Evolutionary conservation across 2,329 filamentous ascomycete species (phyloP), one percentile per base, ranked within the genome.

Genomic region (Cladosporium cucumerinum): DNA sequence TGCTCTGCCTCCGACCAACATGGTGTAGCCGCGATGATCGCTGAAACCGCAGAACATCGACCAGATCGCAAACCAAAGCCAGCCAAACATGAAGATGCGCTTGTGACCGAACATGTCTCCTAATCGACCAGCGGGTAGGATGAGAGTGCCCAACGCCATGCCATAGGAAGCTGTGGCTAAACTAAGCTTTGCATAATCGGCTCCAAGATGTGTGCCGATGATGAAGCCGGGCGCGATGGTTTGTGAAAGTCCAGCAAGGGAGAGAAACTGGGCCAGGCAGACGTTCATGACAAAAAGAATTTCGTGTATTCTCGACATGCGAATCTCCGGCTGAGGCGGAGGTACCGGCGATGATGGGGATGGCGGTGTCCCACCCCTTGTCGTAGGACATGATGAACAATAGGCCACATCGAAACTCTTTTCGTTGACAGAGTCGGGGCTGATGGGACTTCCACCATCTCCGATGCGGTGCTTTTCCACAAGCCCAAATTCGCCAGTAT

Each of bases 101-200:
- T 79, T 80, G 73, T 80, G 76, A 8, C 79, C 79, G 51, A 80
- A 74, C n/a, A 79, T 74, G 60, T 81, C 79, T 25, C 79, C 79
- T 5, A 80, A 66, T 21, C 78, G 74, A 12, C 79, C 79, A 16
- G 77, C 76, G 30, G 80, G 77, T 30, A 81, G 74, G 63, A 81
- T 81, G 67, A 81, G 80, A 3, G 78, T 80, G 26, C 79, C 79
- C 12, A 80, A 76, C 0, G 79, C 79, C 32, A 81, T 69, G 46
- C 73, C 75, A 72, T 80, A 81, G 14, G 73, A 78, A 5, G 79
- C 78, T 46, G 79, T 76, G 61, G 80, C 73, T 78, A 79, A 81
- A n/a, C 77, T 76, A 39, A 79, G 75, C 51, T 81, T 73, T 28
- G 78, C 81, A 3, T 79, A 75, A 57, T 76, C 76, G 1, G 71